Conservation (phyloP, 139 green algal genomes). For the Mesotaenium endlicherianum region DNA sequence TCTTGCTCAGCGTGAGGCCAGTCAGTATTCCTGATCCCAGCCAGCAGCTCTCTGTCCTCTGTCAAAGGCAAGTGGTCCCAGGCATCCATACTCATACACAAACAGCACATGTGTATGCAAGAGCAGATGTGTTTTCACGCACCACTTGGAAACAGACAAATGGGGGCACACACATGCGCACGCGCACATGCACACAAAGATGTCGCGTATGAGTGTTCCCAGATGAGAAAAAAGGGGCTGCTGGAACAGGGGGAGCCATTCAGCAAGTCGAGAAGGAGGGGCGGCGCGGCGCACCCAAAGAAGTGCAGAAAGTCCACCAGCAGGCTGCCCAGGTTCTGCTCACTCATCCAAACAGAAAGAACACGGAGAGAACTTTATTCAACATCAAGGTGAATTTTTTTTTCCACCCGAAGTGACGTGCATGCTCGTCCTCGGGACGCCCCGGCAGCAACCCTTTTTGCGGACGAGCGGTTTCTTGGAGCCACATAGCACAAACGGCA, state of each 20-base stretch:
- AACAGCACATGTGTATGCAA: neutral
- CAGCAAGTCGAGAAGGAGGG: too few species aligned
- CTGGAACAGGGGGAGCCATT: neutral
- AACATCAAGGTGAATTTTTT: too few species aligned
- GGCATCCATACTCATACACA: neutral
- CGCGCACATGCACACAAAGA: neutral
- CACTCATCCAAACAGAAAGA: neutral
- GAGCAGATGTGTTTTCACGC: neutral
- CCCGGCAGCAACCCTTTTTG: too few species aligned
- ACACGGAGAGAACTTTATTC: too few species aligned
- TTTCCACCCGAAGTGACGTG: too few species aligned
- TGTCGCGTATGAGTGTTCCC: too few species aligned
- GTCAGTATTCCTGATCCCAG: neutral
- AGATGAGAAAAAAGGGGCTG: too few species aligned
- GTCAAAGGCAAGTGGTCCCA: neutral
- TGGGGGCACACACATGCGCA: neutral
- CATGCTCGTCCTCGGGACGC: too few species aligned
- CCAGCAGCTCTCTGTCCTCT: neutral
- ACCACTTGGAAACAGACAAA: neutral
- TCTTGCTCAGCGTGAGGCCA: neutral
- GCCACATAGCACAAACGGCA: too few species aligned
- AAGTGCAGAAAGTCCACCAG: conserved; percentile 52
- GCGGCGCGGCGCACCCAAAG: conserved; percentile 24
- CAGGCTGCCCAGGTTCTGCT: conserved; percentile 42
- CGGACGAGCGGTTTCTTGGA: too few species aligned